A percentile compares a stretch with the other conserved stretches of the same genome.
phyloP scores from a whole-genome alignment of 2,329 filamentous ascomycete species.

The Xylaria multiplex region DNA sequence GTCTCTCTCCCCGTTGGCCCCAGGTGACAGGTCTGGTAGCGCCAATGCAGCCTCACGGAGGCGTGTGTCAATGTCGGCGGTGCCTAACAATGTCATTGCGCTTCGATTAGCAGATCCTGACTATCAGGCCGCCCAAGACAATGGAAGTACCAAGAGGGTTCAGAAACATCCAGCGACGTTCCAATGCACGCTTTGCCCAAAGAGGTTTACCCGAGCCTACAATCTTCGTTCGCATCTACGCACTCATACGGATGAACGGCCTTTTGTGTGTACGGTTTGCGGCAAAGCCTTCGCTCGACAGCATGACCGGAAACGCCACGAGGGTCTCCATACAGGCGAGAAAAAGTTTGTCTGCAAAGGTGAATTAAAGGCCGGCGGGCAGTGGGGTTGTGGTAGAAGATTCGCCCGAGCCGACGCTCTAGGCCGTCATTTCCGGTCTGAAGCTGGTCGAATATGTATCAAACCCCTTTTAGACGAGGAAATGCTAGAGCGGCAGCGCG shows the following conservation, averaged over 20 bases:
- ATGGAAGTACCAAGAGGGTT: conserved; percentile 77
- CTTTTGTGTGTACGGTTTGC: conserved; percentile 96
- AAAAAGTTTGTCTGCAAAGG: conserved; percentile 99
- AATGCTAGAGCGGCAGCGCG: conserved; percentile 80
- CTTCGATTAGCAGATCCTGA: conserved; percentile 89
- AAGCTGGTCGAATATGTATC: conserved; percentile 95
- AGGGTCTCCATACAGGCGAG: conserved; percentile 94
- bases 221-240: conserved; percentile 94
- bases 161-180: conserved; percentile 99
- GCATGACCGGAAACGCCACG: conserved; percentile 96
- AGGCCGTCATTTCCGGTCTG: conserved; percentile 92
- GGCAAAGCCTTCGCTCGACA: conserved; percentile 97
- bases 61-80: conserved; percentile 72
- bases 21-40: conserved; percentile 63
- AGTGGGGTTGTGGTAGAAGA: conserved; percentile 92
- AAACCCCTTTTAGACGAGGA: conserved; percentile 97
- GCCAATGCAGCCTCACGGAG: conserved; percentile 58
- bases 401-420: conserved; percentile 96
- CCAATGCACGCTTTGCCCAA: conserved; percentile 91
- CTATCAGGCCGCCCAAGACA: conserved; percentile 73
- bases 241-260: conserved; percentile 96
- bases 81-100: conserved; percentile 77
- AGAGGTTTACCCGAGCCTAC: conserved; percentile 95
- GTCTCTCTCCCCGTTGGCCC: conserved; percentile 69
- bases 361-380: conserved; percentile 80